phyloP scores from a whole-genome alignment of 768 basidiomycete genomes.

The Hygrocybe coccinea region DNA sequence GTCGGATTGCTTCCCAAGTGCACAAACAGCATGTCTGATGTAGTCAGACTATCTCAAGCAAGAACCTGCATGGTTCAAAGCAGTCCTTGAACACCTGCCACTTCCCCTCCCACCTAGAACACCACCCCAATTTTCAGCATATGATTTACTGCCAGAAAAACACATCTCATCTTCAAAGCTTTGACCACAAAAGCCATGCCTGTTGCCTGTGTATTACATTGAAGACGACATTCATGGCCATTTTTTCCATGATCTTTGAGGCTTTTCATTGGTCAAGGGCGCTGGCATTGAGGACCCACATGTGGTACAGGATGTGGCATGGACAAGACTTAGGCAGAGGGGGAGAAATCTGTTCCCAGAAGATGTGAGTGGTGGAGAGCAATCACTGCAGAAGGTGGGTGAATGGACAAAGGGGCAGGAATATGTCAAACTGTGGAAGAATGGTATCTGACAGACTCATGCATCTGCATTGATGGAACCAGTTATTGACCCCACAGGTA shows the following conservation, averaged over 20 bases:
- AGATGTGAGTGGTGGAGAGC: constrained; percentile 78
- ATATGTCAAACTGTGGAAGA: constrained; percentile 69
- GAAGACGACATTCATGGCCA: constrained; percentile 84
- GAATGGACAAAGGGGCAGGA: constrained; percentile 71
- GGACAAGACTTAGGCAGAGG: constrained; percentile 78
- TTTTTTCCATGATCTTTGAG: constrained; percentile 95
- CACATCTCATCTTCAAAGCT: constrained; percentile 25
- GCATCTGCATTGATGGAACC: constrained; percentile 49
- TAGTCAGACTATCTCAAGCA: constrained; percentile 55
- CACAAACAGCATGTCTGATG: constrained; percentile 83
- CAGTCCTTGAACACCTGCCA: constrained; percentile 81
- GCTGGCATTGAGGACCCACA: constrained; percentile 52
- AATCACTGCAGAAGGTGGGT: constrained; percentile 40
- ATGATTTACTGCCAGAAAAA: constrained; percentile 40
- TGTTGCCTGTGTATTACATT: constrained; percentile 63
- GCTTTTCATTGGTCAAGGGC: constrained; percentile 83
- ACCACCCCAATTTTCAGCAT: constrained; percentile 51
- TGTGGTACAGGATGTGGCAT: constrained; percentile 52
- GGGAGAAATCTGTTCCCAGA: constrained; percentile 81
- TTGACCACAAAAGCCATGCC: constrained; percentile 40
- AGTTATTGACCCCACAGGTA: constrained; percentile 14
- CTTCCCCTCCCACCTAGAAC: constrained; percentile 76
- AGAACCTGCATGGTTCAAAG: constrained; percentile 81
- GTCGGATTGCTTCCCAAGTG: constrained; percentile 80
- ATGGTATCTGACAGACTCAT: constrained; percentile 64